Conservation (phyloP, 139 green algal species). For the Parachlorella kessleri region DNA sequence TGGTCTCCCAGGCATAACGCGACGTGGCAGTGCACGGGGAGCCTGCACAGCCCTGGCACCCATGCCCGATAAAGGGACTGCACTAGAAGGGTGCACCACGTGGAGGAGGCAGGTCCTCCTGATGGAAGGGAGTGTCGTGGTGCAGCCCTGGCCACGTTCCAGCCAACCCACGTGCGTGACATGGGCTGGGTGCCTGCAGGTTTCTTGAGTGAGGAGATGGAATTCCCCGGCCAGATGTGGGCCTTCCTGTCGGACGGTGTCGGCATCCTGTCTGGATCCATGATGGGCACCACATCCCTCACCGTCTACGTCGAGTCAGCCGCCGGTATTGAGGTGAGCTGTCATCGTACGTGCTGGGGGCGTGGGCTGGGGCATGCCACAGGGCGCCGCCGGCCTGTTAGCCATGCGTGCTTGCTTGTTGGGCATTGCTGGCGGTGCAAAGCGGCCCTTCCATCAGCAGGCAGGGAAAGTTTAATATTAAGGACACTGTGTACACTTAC, state of each 20-base stretch:
- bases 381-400: background rate
- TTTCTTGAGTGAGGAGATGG: no score
- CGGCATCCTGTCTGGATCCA: slow-evolving; percentile 60
- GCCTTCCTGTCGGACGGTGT: slow-evolving; percentile 70
- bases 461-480: no score
- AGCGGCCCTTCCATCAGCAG: slow-evolving; percentile 8
- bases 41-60: background rate
- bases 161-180: no score
- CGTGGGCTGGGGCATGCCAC: background rate
- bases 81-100: no score
- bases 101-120: no score
- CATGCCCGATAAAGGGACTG: no score
- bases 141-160: no score
- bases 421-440: background rate
- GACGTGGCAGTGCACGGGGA: background rate
- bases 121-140: no score
- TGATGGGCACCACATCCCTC: slow-evolving; percentile 70
- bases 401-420: background rate
- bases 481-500: no score
- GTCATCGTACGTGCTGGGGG: background rate
- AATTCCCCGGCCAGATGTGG: slow-evolving; percentile 53
- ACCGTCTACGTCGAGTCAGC: slow-evolving; percentile 75
- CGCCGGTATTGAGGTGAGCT: slow-evolving; percentile 60
- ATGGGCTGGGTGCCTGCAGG: no score
- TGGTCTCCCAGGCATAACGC: no score